Conservation (phyloP, 441 rosid species). For the Viola pubescens region DNA sequence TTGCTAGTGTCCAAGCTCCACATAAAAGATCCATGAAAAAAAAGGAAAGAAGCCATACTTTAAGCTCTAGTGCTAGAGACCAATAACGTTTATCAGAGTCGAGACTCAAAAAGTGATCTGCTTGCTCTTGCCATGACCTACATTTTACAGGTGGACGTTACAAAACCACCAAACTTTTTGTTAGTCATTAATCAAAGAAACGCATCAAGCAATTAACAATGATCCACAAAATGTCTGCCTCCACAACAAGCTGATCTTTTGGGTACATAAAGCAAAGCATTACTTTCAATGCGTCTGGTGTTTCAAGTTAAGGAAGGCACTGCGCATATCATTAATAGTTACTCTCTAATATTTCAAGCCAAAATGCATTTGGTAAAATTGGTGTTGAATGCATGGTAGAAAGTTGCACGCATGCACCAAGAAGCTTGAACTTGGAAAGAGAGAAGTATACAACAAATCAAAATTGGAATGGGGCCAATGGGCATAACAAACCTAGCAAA, state of each 20-base stretch:
- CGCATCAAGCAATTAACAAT: too few relatives aligned
- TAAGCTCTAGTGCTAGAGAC: conserved; percentile 43
- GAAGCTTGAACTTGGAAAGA: too few relatives aligned
- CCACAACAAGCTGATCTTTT: too few relatives aligned
- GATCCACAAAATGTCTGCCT: too few relatives aligned
- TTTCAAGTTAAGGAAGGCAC: background rate
- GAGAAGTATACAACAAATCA: too few relatives aligned
- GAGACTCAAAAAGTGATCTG: conserved; percentile 30
- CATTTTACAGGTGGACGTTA: conserved; percentile 12
- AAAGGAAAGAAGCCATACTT: conserved; percentile 29
- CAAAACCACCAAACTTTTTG: background rate
- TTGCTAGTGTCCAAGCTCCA: background rate
- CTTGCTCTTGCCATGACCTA: conserved; percentile 60
- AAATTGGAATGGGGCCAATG: too few relatives aligned
- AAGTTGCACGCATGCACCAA: too few relatives aligned
- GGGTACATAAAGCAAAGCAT: too few relatives aligned
- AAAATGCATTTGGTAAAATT: background rate
- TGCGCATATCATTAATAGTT: background rate
- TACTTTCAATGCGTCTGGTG: too few relatives aligned
- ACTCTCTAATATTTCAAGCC: background rate
- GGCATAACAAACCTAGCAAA: too few relatives aligned
- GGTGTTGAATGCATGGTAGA: too few relatives aligned
- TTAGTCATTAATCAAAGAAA: too few relatives aligned
- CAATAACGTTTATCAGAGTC: conserved; percentile 32
- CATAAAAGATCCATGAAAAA: background rate